These are phyloP conservation scores for Dendrobium nobile DNA, from an alignment of 106 monocot species.

Conservation along the genomic window DNA sequence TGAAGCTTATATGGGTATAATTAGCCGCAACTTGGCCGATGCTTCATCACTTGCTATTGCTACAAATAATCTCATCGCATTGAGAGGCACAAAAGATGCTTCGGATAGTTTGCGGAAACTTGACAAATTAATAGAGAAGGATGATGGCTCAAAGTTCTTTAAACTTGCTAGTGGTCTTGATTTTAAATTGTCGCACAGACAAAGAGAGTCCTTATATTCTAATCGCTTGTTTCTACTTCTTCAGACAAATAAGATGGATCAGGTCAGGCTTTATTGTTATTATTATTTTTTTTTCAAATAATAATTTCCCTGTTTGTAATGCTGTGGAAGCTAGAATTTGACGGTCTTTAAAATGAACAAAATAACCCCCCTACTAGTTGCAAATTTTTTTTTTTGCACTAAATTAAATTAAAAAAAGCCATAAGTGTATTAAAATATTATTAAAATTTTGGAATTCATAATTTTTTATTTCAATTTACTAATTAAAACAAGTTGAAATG, in stretches of 20 bases:
- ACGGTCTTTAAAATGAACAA: too few species aligned
- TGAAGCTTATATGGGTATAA: slow-evolving; percentile 47
- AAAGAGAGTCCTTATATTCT: slow-evolving; percentile 77
- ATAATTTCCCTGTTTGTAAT: too few species aligned
- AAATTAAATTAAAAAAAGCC: too few species aligned
- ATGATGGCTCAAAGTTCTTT: slow-evolving; percentile 29
- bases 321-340: too few species aligned
- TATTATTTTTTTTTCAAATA: too few species aligned
- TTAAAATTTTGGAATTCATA: too few species aligned
- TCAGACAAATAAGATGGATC: slow-evolving; percentile 84
- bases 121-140: slow-evolving; percentile 63
- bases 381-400: too few species aligned
- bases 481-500: too few species aligned
- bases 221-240: slow-evolving; percentile 82
- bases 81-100: slow-evolving; percentile 78
- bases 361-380: too few species aligned
- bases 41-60: slow-evolving; percentile 81
- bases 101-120: slow-evolving; percentile 86
- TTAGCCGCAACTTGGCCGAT: slow-evolving; percentile 70
- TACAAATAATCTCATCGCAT: slow-evolving; percentile 73
- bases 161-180: slow-evolving; percentile 63
- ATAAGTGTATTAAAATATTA: too few species aligned
- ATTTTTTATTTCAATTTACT: too few species aligned
- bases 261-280: slow-evolving; percentile 31
- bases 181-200: slow-evolving; percentile 59